Evolutionary conservation across 2,329 filamentous ascomycete genomes (phyloP).

Genomic region (Rhexocercosporidium sp.): DNA sequence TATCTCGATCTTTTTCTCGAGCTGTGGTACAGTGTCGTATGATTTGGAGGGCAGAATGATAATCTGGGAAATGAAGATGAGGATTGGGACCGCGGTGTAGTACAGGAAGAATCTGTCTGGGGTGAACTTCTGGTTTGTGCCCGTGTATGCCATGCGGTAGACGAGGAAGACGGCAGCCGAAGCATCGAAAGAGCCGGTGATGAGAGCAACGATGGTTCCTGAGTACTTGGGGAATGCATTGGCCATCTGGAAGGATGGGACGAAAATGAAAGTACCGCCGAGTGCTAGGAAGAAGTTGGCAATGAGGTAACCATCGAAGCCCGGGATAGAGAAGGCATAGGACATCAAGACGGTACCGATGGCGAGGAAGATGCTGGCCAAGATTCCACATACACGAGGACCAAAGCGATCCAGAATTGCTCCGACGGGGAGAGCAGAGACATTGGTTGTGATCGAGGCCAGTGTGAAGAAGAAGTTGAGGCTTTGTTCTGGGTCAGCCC

Average conservation of each 20-base stretch:
- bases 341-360: constrained; percentile 20
- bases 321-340: constrained; percentile 20
- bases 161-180: constrained; percentile 22
- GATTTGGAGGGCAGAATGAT: constrained; percentile 5
- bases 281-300: constrained; percentile 22
- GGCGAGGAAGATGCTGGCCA: constrained; percentile 21
- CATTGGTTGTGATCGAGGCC: constrained; percentile 22
- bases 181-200: constrained; percentile 22
- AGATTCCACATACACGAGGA: constrained; percentile 19
- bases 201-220: constrained; percentile 22
- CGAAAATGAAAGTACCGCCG: constrained; percentile 21
- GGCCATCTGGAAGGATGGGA: constrained; percentile 23
- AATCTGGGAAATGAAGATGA: constrained; percentile 15
- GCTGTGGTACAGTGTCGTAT: constrained; percentile 18
- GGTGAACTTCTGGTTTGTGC: constrained; percentile 13
- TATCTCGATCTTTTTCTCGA: constrained; percentile 20
- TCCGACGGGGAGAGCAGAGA: constrained; percentile 21
- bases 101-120: constrained; percentile 19
- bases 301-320: constrained; percentile 20
- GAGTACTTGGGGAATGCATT: constrained; percentile 24
- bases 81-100: constrained; percentile 14
- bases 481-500: background rate
- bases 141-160: constrained; percentile 19
- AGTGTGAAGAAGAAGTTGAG: constrained; percentile 25
- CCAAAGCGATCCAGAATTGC: constrained; percentile 20